These are phyloP conservation scores for Tolypocladium pustulatum DNA, from an alignment of 2,329 filamentous ascomycete genomes.

Conservation along the genomic window DNA sequence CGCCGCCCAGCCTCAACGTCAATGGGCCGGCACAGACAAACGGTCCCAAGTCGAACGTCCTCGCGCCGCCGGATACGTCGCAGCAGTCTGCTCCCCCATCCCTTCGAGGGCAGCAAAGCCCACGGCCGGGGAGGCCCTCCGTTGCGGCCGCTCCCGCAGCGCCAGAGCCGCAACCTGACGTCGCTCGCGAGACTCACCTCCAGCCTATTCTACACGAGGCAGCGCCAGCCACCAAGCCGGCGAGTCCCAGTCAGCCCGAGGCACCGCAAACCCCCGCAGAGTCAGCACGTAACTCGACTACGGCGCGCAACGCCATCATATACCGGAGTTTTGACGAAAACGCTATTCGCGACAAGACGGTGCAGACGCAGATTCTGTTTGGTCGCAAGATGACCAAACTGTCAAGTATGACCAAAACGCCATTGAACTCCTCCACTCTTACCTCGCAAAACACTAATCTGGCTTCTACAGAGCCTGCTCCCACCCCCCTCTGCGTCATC, in stretches of 20 bases:
- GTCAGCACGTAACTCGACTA: constrained; percentile 16
- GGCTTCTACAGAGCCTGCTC: constrained; percentile 32
- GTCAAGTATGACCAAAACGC: constrained; percentile 30
- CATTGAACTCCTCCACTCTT: neutral
- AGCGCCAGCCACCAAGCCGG: constrained; percentile 5
- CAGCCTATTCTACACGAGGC: constrained; percentile 5
- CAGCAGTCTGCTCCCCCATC: constrained; percentile 11
- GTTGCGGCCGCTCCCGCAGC: neutral
- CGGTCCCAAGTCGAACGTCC: constrained; percentile 30
- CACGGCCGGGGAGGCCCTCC: neutral
- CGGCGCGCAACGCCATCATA: constrained; percentile 48
- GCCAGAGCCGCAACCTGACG: neutral
- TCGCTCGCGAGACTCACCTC: neutral
- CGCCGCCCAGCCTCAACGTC: constrained; percentile 19
- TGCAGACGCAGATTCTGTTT: constrained; percentile 50
- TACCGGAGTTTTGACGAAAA: constrained; percentile 50
- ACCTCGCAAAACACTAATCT: constrained; percentile 1
- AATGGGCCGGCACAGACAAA: constrained; percentile 14
- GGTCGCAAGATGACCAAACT: constrained; percentile 48
- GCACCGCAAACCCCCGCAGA: constrained; percentile 9
- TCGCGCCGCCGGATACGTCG: constrained; percentile 33
- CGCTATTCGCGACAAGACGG: constrained; percentile 42
- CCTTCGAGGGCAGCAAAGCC: neutral
- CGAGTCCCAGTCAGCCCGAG: constrained; percentile 6
- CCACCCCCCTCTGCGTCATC: constrained; percentile 61